Evolutionary conservation across 768 basidiomycete species (phyloP), one percentile per base, ranked within the genome.

Genomic region (Mycena haematopus): DNA sequence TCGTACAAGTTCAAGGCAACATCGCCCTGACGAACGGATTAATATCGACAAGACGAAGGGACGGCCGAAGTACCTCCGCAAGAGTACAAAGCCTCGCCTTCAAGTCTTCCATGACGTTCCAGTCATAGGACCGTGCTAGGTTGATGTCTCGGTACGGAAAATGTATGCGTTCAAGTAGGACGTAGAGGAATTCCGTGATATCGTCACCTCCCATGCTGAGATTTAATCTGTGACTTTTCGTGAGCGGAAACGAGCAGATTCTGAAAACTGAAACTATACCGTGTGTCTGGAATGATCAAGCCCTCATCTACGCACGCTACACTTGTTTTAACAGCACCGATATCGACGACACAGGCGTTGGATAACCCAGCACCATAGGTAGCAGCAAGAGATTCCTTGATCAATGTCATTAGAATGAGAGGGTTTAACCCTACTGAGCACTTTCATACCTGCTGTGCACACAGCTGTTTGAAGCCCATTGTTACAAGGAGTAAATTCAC

Each of bases 291-390:
- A 29, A 95, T 77, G 22, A 99, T 85, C 52, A 95, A 72, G 2
- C 97, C 97, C 69, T 99, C 97, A 60, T 99, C 97, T 2, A 99
- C 91, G 71, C 96, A 98, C 0, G 95, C 88, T 44, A 99, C 86
- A 62, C 86, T 93, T 1, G 93, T 95, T 58, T 82, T 86, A 17
- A 80, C 82, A 14, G 96, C 92, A 3, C 97, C 97, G 53, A 99
- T 89, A 73, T 99, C 94, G 36, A 99, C 92, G 6, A 99, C 93
- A 70, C 97, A 99, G 13, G 96, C 97, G 69, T 88, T 91, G 0
- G 93, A 93, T 54, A 99, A 88, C 8, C 96, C 96, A 8, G 96
- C 95, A 22, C 96, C 96, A 72, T 96, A 98, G 0, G 94, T 94
- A 4, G 96, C 95, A 35, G 93, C 92, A 42, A 96, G 80, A 4